Evolutionary conservation across 2,329 filamentous ascomycete species (phyloP).

Genomic region (Penicillium digitatum): DNA sequence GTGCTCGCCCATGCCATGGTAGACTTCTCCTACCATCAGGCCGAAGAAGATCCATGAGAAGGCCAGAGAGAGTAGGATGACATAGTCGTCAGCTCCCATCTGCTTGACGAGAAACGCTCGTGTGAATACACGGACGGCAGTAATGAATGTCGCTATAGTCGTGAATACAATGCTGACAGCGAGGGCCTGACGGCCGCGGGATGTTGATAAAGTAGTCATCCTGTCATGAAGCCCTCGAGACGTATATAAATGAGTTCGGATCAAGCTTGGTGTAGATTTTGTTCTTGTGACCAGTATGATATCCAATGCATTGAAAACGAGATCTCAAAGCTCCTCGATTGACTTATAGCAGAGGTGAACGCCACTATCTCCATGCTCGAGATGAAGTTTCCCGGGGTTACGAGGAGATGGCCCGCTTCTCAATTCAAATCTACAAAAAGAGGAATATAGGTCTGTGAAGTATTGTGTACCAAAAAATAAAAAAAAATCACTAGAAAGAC

Average conservation of each 20-base stretch:
- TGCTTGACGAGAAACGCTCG: conserved; percentile 33
- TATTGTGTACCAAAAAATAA: background rate
- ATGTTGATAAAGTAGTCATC: conserved; percentile 27
- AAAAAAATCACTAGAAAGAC: background rate
- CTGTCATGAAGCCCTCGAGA: conserved; percentile 14
- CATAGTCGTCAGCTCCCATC: conserved; percentile 37
- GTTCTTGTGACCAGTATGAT: background rate
- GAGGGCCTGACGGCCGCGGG: conserved; percentile 28
- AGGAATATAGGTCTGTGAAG: background rate
- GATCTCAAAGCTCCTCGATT: background rate
- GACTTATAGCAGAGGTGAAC: background rate
- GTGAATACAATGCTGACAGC: conserved; percentile 31
- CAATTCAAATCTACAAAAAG: background rate
- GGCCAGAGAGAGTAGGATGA: conserved; percentile 33
- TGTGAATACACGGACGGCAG: conserved; percentile 42
- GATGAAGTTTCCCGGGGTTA: background rate
- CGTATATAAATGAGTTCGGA: background rate
- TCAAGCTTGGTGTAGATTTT: background rate
- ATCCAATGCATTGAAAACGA: background rate
- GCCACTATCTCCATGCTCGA: background rate
- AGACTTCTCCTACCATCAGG: conserved; percentile 29
- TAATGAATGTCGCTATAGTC: conserved; percentile 31
- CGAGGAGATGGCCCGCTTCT: conserved; percentile 1
- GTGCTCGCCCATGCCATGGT: conserved; percentile 31
- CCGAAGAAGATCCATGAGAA: conserved; percentile 33